Percentiles rank a stretch among this genome's conserved stretches.
Conservation (phyloP, 2,329 filamentous ascomycete genomes). For the Microdochium nivale region DNA sequence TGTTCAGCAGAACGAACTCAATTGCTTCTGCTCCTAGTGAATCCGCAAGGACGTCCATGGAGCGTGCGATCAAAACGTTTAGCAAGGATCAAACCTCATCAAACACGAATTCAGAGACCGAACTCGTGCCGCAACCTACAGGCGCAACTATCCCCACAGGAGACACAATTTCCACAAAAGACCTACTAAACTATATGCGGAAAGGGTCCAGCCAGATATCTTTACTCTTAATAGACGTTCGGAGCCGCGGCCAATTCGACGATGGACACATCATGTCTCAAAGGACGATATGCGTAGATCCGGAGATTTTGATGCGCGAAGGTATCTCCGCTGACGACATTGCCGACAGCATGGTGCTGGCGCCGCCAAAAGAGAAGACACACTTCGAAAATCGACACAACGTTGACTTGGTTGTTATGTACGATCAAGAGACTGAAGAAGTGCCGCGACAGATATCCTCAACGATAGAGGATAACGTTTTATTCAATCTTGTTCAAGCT, state of each 20-base stretch:
- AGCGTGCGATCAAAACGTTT: slow-evolving; percentile 16
- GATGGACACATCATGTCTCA: slow-evolving; percentile 80
- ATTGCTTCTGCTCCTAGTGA: slow-evolving; percentile 26
- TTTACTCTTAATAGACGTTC: slow-evolving; percentile 79
- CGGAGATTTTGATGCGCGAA: slow-evolving; percentile 60
- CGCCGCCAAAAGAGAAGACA: slow-evolving; percentile 63
- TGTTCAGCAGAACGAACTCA: slow-evolving; percentile 53
- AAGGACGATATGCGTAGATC: slow-evolving; percentile 84
- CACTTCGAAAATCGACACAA: slow-evolving; percentile 65
- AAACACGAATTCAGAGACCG: slow-evolving; percentile 15
- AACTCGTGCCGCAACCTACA: slow-evolving; percentile 27
- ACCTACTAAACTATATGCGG: slow-evolving; percentile 63
- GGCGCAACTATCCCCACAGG: slow-evolving; percentile 45
- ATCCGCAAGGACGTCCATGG: slow-evolving; percentile 16
- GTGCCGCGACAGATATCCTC: slow-evolving; percentile 29
- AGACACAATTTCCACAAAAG: slow-evolving; percentile 55
- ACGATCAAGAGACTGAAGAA: slow-evolving; percentile 61
- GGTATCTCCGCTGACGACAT: slow-evolving; percentile 55
- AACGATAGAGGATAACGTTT: slow-evolving; percentile 37
- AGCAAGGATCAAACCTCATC: slow-evolving; percentile 24
- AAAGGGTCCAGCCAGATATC: slow-evolving; percentile 41
- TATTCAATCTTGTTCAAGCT: slow-evolving; percentile 69
- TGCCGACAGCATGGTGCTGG: slow-evolving; percentile 60
- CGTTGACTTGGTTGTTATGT: slow-evolving; percentile 85
- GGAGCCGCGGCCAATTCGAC: slow-evolving; percentile 72